Base-by-base conservation (phyloP, 2,329 filamentous ascomycete species). In the Rutstroemia sp. region DNA sequence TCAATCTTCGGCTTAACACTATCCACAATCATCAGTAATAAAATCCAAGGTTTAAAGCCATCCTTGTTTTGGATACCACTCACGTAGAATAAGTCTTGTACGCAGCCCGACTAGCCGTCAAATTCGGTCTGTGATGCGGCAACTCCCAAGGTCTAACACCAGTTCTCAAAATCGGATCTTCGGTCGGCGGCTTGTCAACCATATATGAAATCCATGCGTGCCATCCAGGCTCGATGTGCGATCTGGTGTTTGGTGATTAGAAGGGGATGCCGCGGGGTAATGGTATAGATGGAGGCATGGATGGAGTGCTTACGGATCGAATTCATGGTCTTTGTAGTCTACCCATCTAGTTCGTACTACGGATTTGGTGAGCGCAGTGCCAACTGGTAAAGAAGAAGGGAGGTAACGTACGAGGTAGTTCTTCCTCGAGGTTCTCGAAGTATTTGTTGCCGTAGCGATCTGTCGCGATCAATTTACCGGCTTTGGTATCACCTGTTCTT, bases 381-480 rank as follows among this genome's bases (percentile, higher is more conserved):
- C 39, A 16, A 51, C 41, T 45, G n/a, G n/a, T 21, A n/a, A 16
- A 21, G 7, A 39, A 51, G 18, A 30, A n/a, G 23, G 4, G 34
- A 38, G 27, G 8, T n/a, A 64, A 12, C 87, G 71, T 79, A 95
- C 90, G 79, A 58, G 94, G 94, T 59, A 99, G 80, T 74, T 99
- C 94, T 71, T 97, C 91, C 60, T 78, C 75, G 69, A 83, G 74
- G 79, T 99, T 96, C 81, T 99, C 94, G 73, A 83, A 99, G 81
- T 81, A 99, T 78, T 96, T 97, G 84, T 99, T 99, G 73, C 94
- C 95, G 71, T 86, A 95, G 73, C 85, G 83, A 78, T 99, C 94
- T 69, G 77, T 82, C 67, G 87, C 94, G 64, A 99, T 83, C 65
- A 95, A 79, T 45, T 82, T 85, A 69, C 94, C 95, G 70, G 88